Conservation (phyloP, 164 flowering plant species). For the Dillenia turbinata region DNA sequence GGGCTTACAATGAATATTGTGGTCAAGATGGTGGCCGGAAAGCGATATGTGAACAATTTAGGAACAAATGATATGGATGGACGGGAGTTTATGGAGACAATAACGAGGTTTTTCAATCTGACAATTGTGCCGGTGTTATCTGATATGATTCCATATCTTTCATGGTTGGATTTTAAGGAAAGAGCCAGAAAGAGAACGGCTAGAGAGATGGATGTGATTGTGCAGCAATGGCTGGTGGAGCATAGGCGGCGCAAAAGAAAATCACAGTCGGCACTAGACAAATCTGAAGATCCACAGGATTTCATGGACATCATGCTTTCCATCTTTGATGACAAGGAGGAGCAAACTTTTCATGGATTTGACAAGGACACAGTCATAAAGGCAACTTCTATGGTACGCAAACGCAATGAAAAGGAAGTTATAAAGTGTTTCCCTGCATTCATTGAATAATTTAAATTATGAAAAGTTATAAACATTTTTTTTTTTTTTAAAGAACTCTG, state of each 20-base stretch:
- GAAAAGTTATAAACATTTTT: too few relatives aligned
- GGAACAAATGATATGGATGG: neutral
- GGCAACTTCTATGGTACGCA: neutral
- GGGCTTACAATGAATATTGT: neutral
- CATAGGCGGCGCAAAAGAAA: neutral
- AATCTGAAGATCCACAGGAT: neutral
- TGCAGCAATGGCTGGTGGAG: neutral
- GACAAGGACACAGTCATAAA: neutral
- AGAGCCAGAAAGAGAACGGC: neutral
- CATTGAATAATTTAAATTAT: too few relatives aligned
- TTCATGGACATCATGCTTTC: neutral
- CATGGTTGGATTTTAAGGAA: too few relatives aligned
- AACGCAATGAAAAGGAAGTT: neutral
- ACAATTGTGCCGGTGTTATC: neutral
- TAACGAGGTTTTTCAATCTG: neutral
- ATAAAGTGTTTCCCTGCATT: too few relatives aligned
- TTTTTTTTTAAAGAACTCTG: too few relatives aligned
- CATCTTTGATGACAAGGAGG: neutral
- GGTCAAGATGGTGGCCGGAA: neutral
- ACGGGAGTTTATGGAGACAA: neutral
- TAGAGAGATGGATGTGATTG: neutral
- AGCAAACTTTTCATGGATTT: neutral
- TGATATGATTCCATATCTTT: too few relatives aligned
- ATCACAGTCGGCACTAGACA: neutral
- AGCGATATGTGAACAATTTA: neutral